Evolutionary conservation across 805 yeast species (phyloP).

Genomic region (Lachancea sp.): DNA sequence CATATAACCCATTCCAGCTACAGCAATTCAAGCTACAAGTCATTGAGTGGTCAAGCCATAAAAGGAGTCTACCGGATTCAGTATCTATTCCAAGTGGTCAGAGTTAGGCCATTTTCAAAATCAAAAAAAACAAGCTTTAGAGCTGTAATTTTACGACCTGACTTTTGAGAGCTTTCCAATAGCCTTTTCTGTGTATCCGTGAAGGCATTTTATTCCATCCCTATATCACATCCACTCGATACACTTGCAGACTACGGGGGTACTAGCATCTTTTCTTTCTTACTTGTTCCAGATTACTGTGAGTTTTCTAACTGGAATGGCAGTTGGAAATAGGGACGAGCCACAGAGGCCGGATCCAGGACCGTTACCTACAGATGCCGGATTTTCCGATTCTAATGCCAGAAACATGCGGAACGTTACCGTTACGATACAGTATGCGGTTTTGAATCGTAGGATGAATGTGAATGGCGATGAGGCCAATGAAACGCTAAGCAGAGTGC

Average conservation of each 20-base stretch:
- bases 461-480: conserved; percentile 1
- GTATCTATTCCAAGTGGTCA: too few species aligned
- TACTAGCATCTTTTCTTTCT: not conserved
- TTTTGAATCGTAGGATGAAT: conserved; percentile 13
- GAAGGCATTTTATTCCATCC: too few species aligned
- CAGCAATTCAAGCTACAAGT: too few species aligned
- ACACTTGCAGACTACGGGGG: not conserved
- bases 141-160: too few species aligned
- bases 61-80: too few species aligned
- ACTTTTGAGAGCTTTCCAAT: too few species aligned
- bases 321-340: not conserved
- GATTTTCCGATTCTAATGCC: not conserved
- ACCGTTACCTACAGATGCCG: not conserved
- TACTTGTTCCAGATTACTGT: not conserved
- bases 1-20: too few species aligned
- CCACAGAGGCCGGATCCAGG: conserved; percentile 2
- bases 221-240: too few species aligned
- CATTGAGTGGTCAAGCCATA: too few species aligned
- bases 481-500: conserved; percentile 5
- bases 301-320: not conserved
- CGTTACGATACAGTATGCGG: conserved; percentile 29
- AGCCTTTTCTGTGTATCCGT: too few species aligned
- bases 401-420: conserved; percentile 24
- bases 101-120: too few species aligned
- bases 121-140: too few species aligned